Base-by-base conservation (phyloP, 129 eudicot species). In the Pittosporum tobira region DNA sequence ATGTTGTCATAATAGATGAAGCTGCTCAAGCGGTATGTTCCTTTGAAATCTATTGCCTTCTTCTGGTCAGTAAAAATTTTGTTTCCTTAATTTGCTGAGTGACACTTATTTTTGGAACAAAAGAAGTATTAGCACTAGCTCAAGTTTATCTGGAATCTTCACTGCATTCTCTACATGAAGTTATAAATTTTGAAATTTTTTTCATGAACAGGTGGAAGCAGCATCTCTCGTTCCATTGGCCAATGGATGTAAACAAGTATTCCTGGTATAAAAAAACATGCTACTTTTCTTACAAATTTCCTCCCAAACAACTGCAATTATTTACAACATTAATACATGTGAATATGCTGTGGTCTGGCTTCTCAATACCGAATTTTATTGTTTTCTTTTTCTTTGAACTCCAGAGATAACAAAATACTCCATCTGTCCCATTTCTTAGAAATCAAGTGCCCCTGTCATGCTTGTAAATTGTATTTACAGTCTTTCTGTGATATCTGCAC, bases 11-110 rank as follows among this genome's bases (percentile, higher is more conserved):
- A 48, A 91, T 91, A 51, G 99, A 91, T 67, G 99, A 91, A 81
- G 99, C 99, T 69, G 99, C 99, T 72, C 99, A 91, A 91, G 99
- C 99, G 50, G 99, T 91, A 73, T 67, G 94, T 59, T 64, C 38
- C 48, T 46, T 21, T 68, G 38, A 49, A 27, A 36, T 50, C 28
- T 15, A 7, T 54, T 29, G 16, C 40, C 45, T 25, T 18, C 57
- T 51, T 12, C 34, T 0, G 11, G 22, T 19, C 13, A 19, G 11
- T 10, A 19, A 20, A 48, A 3, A 6, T 4, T n/a, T 18, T 48
- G n/a, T n/a, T n/a, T n/a, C n/a, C n/a, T n/a, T 6, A 5, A 48
- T 18, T 18, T 18, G 13, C 26, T 4, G 20, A 48, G 53, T 20
- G 10, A 49, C 30, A 18, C 21, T 31, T 26, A 1, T 4, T 34